Evolutionary conservation across 2,329 filamentous ascomycete species (phyloP).

Genomic region (Penicillium sp.): DNA sequence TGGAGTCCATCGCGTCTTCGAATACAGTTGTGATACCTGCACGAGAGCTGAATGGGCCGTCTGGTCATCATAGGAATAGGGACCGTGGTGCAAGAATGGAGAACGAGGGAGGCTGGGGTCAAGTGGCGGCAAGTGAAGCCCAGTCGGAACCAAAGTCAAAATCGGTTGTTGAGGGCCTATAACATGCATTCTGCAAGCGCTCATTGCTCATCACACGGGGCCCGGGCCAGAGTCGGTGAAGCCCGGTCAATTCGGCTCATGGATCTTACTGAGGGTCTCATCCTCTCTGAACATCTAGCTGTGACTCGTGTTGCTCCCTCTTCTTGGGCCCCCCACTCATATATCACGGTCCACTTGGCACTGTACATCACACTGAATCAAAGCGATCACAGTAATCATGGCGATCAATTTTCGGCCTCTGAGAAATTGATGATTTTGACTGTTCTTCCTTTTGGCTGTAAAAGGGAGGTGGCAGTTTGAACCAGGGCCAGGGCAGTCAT

Average conservation of each 20-base stretch:
- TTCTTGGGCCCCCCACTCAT: not conserved
- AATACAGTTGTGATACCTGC: not conserved
- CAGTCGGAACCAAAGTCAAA: slow-evolving; percentile 1
- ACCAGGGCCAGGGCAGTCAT: slow-evolving; percentile 14
- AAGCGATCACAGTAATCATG: not conserved
- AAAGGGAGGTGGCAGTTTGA: not conserved
- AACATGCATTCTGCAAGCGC: slow-evolving; percentile 31
- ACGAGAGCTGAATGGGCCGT: not conserved
- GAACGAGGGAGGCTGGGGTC: slow-evolving; percentile 8
- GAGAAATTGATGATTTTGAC: not conserved
- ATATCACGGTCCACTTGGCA: slow-evolving; percentile 8
- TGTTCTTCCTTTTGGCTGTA: too few relatives aligned
- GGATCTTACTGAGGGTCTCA: not conserved
- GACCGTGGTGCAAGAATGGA: not conserved
- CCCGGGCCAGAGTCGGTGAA: slow-evolving; percentile 1
- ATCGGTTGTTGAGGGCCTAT: slow-evolving; percentile 20
- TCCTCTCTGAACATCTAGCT: not conserved
- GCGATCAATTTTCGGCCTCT: too few relatives aligned
- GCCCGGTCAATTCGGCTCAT: not conserved
- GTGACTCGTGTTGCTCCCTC: slow-evolving; percentile 2
- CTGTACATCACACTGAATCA: not conserved
- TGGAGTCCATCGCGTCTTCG: not conserved
- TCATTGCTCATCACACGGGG: slow-evolving; percentile 23
- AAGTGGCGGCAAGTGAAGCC: slow-evolving; percentile 15
- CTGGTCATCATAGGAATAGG: too few relatives aligned